These are phyloP conservation scores for Sugiyamaella smithiae DNA, from an alignment of 805 yeast species.

Conservation along the genomic window DNA sequence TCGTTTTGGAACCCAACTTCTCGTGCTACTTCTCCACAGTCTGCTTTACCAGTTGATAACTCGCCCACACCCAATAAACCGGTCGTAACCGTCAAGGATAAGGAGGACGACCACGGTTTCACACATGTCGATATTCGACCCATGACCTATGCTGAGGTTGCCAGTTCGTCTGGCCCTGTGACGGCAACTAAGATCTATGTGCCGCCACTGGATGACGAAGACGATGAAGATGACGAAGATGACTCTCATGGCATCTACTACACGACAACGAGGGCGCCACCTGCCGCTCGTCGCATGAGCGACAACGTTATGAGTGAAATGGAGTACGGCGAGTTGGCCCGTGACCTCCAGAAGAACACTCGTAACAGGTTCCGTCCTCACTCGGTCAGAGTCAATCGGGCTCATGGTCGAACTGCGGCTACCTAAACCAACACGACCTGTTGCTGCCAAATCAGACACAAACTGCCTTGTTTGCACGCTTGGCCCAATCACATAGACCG, in stretches of 20 bases:
- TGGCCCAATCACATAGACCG: too few species aligned
- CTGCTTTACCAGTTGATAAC: background rate
- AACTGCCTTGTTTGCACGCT: too few species aligned
- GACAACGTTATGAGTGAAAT: conserved; percentile 17
- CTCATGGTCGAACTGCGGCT: background rate
- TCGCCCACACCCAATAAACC: conserved; percentile 1
- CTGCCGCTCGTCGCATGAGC: background rate
- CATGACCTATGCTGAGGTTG: conserved; percentile 55
- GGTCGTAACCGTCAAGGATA: conserved; percentile 17
- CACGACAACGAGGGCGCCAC: too few species aligned
- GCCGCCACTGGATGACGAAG: conserved; percentile 26
- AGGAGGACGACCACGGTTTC: conserved; percentile 40
- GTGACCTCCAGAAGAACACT: conserved; percentile 1
- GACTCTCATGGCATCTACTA: conserved; percentile 16
- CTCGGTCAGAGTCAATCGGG: background rate
- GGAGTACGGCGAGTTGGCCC: conserved; percentile 22
- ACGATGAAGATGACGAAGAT: conserved; percentile 23
- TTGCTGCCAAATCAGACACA: too few species aligned
- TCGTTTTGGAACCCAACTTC: background rate
- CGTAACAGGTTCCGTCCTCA: background rate
- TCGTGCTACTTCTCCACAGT: background rate
- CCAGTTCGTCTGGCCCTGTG: conserved; percentile 30
- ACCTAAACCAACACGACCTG: too few species aligned
- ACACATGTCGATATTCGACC: conserved; percentile 46
- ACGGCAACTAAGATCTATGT: conserved; percentile 11